A percentile compares a stretch with the other conserved stretches of the same genome.
Evolutionary conservation across 1,284 basidiomycete genomes (phyloP).

Genomic region (Mycosarcoma maydis): DNA sequence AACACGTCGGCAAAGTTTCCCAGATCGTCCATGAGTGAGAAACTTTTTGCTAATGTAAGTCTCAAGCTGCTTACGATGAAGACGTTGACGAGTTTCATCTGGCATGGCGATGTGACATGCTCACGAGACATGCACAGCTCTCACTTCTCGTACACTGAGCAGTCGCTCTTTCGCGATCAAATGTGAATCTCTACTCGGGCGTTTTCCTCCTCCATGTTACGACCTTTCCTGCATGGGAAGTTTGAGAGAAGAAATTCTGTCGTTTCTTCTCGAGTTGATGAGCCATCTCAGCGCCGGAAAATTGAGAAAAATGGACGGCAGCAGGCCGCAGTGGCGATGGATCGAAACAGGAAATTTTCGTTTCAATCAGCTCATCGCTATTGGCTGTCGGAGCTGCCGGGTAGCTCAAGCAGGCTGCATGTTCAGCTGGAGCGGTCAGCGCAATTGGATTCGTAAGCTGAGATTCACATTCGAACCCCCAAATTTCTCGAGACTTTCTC

Average conservation of each 20-base stretch:
- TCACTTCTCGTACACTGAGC: too few relatives aligned
- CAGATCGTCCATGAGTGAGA: too few relatives aligned
- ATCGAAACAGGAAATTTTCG: background rate
- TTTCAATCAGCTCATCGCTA: conserved; percentile 12
- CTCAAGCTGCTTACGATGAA: too few relatives aligned
- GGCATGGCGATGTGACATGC: too few relatives aligned
- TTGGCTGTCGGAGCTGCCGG: conserved; percentile 17
- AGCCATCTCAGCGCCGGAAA: background rate
- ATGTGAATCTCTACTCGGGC: too few relatives aligned
- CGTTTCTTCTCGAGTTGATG: background rate
- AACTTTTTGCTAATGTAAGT: too few relatives aligned
- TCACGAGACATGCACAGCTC: too few relatives aligned
- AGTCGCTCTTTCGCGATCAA: too few relatives aligned
- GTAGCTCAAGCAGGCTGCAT: background rate
- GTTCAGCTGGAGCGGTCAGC: background rate
- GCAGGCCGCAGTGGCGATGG: background rate
- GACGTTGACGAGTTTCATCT: too few relatives aligned
- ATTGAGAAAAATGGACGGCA: background rate
- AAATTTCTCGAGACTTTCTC: conserved; percentile 3
- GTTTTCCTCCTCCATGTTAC: too few relatives aligned
- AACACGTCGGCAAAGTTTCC: too few relatives aligned
- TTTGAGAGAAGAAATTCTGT: background rate
- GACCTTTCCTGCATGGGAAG: background rate
- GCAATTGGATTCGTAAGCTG: conserved; percentile 26
- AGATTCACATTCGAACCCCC: background rate